phyloP scores from a whole-genome alignment of 768 basidiomycete genomes.

The Coprinellus aureogranulatus region DNA sequence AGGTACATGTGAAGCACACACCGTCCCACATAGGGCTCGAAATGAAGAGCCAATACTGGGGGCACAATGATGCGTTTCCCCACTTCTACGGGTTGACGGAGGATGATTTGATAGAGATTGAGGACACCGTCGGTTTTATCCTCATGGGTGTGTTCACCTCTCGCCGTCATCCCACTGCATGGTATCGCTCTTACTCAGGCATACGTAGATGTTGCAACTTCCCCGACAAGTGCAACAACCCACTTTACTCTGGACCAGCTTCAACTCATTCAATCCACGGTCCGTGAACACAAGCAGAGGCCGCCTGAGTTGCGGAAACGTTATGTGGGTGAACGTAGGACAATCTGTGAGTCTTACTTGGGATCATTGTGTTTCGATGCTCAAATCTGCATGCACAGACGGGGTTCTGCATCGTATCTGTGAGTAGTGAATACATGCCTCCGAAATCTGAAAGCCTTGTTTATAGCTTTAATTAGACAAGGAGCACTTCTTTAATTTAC shows the following conservation, averaged over 20 bases:
- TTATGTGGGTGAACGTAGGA: background rate
- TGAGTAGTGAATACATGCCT: background rate
- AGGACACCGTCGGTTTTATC: constrained; percentile 27
- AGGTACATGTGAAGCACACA: constrained; percentile 18
- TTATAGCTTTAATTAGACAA: no score
- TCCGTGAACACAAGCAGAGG: background rate
- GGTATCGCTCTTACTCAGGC: no score
- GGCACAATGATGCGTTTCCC: constrained; percentile 28
- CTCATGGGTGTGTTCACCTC: constrained; percentile 24
- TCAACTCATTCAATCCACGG: constrained; percentile 4
- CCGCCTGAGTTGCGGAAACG: background rate
- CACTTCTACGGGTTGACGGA: constrained; percentile 15
- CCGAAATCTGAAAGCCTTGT: no score
- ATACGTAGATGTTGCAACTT: constrained; percentile 32
- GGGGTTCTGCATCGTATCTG: background rate
- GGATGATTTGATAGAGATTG: constrained; percentile 25
- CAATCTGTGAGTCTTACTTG: constrained; percentile 13
- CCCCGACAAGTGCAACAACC: constrained; percentile 22
- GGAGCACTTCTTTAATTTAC: constrained; percentile 40
- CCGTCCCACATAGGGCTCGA: constrained; percentile 13
- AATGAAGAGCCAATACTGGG: constrained; percentile 26
- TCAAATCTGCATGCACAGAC: background rate
- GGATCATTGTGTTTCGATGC: no score
- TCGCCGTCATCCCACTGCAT: no score
- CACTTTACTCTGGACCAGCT: constrained; percentile 16